Evolutionary conservation across 1,284 basidiomycete genomes (phyloP).

Genomic region (Trichosporon inkin): DNA sequence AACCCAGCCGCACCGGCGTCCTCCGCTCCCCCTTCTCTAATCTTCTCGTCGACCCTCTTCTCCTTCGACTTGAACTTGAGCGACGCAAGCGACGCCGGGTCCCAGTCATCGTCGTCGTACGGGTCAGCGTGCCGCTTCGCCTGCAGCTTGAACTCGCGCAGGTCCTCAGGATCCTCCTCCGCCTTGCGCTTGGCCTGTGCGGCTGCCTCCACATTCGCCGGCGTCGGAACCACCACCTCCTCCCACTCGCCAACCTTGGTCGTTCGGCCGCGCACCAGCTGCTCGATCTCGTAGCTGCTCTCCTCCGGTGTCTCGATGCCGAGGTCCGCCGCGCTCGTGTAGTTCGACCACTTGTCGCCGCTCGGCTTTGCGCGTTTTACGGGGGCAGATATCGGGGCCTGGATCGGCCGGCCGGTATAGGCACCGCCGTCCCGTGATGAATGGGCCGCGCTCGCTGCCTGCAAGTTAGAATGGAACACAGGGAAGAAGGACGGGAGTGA

Average conservation of each 20-base stretch:
- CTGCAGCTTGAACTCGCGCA: constrained; percentile 33
- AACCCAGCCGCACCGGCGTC: constrained; percentile 15
- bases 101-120: constrained; percentile 46
- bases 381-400: constrained; percentile 28
- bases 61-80: constrained; percentile 43
- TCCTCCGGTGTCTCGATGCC: constrained; percentile 69
- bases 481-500: neutral
- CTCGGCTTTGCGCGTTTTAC: constrained; percentile 31
- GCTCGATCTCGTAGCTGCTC: constrained; percentile 56
- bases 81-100: constrained; percentile 29
- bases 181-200: constrained; percentile 4
- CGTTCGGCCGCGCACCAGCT: constrained; percentile 59
- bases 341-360: constrained; percentile 72
- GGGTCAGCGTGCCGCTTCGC: constrained; percentile 32
- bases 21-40: constrained; percentile 14
- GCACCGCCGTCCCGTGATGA: constrained; percentile 15
- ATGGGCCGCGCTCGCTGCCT: constrained; percentile 38
- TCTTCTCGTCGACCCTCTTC: constrained; percentile 19
- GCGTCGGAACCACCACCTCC: constrained; percentile 53
- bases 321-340: constrained; percentile 76
- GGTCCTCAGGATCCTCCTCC: constrained; percentile 33
- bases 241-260: constrained; percentile 83
- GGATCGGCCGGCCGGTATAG: constrained; percentile 12
- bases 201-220: neutral
- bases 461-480: neutral